Evolutionary conservation across 2,329 filamentous ascomycete genomes (phyloP).

Genomic region (Pyrenophora teres): DNA sequence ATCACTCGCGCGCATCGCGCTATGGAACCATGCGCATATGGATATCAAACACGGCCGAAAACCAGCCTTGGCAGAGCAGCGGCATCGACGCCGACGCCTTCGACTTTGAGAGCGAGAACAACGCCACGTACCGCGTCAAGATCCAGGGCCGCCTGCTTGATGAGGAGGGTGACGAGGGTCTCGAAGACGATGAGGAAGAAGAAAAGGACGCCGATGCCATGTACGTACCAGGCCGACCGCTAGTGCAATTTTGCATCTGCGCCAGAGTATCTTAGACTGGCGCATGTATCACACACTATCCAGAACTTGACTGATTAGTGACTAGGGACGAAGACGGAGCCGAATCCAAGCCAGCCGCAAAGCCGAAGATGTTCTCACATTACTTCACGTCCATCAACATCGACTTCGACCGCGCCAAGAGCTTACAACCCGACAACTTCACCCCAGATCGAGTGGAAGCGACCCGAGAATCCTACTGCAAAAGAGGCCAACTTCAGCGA

Average conservation of each 20-base stretch:
- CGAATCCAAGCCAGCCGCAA: slow-evolving; percentile 40
- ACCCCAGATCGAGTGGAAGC: slow-evolving; percentile 82
- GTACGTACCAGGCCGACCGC: slow-evolving; percentile 30
- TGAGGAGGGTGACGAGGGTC: slow-evolving; percentile 46
- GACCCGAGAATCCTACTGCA: slow-evolving; percentile 68
- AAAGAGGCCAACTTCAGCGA: slow-evolving; percentile 83
- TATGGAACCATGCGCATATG: slow-evolving; percentile 87
- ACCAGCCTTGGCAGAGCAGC: slow-evolving; percentile 87
- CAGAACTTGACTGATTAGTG: slow-evolving; percentile 6
- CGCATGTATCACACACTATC: background rate
- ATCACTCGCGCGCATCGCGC: slow-evolving; percentile 74
- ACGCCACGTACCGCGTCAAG: slow-evolving; percentile 85
- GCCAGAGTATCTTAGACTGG: background rate
- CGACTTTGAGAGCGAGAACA: slow-evolving; percentile 76
- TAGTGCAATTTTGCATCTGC: background rate
- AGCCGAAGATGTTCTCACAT: slow-evolving; percentile 67
- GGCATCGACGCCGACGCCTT: slow-evolving; percentile 73
- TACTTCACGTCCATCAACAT: slow-evolving; percentile 83
- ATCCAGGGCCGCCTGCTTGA: slow-evolving; percentile 85
- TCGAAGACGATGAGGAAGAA: slow-evolving; percentile 39
- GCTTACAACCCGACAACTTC: slow-evolving; percentile 69
- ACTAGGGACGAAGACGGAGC: slow-evolving; percentile 60
- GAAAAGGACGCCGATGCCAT: slow-evolving; percentile 58
- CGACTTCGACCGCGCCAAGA: slow-evolving; percentile 59
- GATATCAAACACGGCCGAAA: slow-evolving; percentile 93